A percentile compares a stretch with the other conserved stretches of the same genome.
phyloP scores from a whole-genome alignment of 2,329 filamentous ascomycete species.

The Penicillium polonicum region DNA sequence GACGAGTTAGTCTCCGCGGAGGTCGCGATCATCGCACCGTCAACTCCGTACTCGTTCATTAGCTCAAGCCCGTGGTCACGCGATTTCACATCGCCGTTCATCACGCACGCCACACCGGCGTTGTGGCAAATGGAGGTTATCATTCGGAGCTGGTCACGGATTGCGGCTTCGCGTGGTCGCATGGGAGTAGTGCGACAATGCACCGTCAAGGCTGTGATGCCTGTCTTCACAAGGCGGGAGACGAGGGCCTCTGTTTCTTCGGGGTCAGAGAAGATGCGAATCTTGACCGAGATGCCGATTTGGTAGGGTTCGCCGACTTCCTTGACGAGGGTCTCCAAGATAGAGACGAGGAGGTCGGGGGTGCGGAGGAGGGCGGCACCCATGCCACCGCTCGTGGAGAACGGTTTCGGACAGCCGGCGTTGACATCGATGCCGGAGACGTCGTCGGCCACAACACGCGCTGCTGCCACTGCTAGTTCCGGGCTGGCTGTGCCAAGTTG shows the following conservation, averaged over 20 bases:
- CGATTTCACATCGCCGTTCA: slow-evolving; percentile 88
- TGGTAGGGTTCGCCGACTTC: slow-evolving; percentile 74
- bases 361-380: slow-evolving; percentile 84
- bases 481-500: slow-evolving; percentile 89
- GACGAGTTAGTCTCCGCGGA: slow-evolving; percentile 88
- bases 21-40: slow-evolving; percentile 96
- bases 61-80: slow-evolving; percentile 71
- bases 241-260: slow-evolving; percentile 77
- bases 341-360: slow-evolving; percentile 78
- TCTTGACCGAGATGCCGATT: slow-evolving; percentile 97
- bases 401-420: slow-evolving; percentile 96
- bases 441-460: slow-evolving; percentile 77
- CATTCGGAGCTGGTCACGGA: slow-evolving; percentile 83
- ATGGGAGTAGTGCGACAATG: slow-evolving; percentile 97
- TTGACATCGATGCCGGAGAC: slow-evolving; percentile 96
- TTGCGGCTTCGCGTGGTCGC: slow-evolving; percentile 83
- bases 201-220: slow-evolving; percentile 87
- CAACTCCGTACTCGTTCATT: slow-evolving; percentile 75
- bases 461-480: slow-evolving; percentile 77
- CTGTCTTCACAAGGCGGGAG: slow-evolving; percentile 73
- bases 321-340: slow-evolving; percentile 77
- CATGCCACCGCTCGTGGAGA: slow-evolving; percentile 92
- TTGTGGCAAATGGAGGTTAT: slow-evolving; percentile 76
- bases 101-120: slow-evolving; percentile 84
- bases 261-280: slow-evolving; percentile 76